Conservation (phyloP, 495 filamentous ascomycete genomes). For the Trichoderma parareesei region DNA sequence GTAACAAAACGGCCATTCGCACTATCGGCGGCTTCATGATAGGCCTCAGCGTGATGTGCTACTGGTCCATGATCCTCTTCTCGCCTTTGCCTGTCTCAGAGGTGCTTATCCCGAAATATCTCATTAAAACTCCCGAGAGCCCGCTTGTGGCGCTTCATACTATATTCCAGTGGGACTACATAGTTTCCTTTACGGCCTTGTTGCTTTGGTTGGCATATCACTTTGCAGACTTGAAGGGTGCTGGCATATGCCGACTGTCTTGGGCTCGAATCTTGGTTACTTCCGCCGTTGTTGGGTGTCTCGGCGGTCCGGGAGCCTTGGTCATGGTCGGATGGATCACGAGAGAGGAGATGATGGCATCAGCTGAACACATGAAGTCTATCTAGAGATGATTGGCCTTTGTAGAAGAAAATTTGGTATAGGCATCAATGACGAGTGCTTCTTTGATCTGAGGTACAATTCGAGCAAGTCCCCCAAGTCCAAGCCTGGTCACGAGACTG, state of each 20-base stretch:
- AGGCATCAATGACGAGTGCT: not conserved
- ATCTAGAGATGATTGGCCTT: not conserved
- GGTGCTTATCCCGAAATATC: not conserved
- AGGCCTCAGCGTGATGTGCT: not conserved
- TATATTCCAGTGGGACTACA: not conserved
- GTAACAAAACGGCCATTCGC: not conserved
- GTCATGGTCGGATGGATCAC: not conserved
- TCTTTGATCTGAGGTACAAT: not conserved
- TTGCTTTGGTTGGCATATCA: slow-evolving; percentile 3
- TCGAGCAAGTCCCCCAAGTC: no score
- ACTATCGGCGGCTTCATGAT: not conserved
- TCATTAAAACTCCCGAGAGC: not conserved
- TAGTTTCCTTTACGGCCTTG: not conserved
- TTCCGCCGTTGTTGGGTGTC: not conserved
- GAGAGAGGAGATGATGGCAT: not conserved
- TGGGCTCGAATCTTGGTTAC: not conserved
- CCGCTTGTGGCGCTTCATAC: not conserved
- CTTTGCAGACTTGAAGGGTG: not conserved
- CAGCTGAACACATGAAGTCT: not conserved
- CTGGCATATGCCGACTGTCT: not conserved
- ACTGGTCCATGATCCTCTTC: not conserved
- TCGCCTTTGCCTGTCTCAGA: not conserved
- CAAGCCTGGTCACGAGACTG: not conserved
- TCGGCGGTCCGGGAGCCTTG: not conserved
- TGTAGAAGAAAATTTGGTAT: not conserved